Percentiles rank a stretch among this genome's conserved stretches.
Evolutionary conservation across 2,329 filamentous ascomycete species (phyloP).

Genomic region (Rhytidhysteron rufulum): DNA sequence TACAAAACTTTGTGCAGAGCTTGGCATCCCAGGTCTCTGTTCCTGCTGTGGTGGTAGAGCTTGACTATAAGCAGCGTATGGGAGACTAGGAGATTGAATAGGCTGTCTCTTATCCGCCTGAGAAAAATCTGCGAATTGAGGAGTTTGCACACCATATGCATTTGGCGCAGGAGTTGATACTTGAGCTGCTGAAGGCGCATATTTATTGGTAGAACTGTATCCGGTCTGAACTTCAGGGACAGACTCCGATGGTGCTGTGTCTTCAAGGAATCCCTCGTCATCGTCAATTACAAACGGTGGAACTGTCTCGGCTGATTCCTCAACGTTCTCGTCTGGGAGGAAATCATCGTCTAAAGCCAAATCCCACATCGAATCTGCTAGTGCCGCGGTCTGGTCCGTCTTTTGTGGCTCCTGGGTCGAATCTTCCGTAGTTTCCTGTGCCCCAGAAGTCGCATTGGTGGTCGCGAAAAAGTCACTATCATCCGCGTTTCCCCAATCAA

Average conservation of each 20-base stretch:
- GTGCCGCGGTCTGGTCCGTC: conserved; percentile 10
- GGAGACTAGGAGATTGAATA: conserved; percentile 14
- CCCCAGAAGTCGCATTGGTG: conserved; percentile 9
- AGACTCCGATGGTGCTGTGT: conserved; percentile 43
- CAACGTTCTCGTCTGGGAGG: conserved; percentile 56
- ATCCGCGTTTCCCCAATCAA: conserved; percentile 32
- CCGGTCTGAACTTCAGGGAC: conserved; percentile 14
- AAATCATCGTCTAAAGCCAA: conserved; percentile 76
- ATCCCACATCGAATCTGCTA: conserved; percentile 70
- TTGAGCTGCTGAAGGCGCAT: conserved; percentile 33
- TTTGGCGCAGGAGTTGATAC: conserved; percentile 29
- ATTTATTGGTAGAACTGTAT: conserved; percentile 23
- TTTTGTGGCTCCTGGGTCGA: conserved; percentile 18
- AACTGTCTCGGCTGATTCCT: conserved; percentile 37
- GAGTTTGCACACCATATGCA: conserved; percentile 50
- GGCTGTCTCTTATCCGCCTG: conserved; percentile 25
- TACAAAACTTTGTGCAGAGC: conserved; percentile 70
- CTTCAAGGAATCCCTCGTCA: conserved; percentile 80
- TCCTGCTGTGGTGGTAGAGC: conserved; percentile 21
- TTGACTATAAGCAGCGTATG: conserved; percentile 30
- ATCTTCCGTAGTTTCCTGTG: background rate
- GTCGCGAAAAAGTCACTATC: conserved; percentile 32
- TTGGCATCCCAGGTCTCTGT: conserved; percentile 49
- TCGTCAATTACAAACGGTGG: conserved; percentile 69
- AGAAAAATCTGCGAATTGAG: conserved; percentile 47